Evolutionary conservation across 2,329 filamentous ascomycete species (phyloP).

Genomic region (Aspergillus floridensis): DNA sequence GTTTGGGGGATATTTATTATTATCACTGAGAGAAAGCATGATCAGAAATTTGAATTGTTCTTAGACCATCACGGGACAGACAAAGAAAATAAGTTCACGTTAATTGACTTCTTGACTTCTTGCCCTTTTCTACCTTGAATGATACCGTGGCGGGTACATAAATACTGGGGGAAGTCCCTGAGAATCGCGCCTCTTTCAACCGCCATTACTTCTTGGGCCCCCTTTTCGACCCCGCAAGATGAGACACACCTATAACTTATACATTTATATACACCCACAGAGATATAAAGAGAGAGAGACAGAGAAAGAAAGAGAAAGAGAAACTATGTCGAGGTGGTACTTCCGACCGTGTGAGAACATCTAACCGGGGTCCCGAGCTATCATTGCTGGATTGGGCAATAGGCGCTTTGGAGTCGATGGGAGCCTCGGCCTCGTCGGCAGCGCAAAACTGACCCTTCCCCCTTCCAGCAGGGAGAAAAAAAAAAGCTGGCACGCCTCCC

Average conservation of each 20-base stretch:
- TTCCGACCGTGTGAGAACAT: background rate
- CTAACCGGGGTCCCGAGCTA: slow-evolving; percentile 4
- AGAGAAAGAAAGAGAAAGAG: background rate
- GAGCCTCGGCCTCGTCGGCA: slow-evolving; percentile 17
- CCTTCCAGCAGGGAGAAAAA: slow-evolving; percentile 13
- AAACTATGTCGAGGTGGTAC: background rate
- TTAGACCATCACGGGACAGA: background rate
- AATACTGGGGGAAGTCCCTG: background rate
- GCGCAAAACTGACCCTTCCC: slow-evolving; percentile 12
- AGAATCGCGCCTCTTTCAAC: background rate
- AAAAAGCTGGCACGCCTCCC: slow-evolving; percentile 13
- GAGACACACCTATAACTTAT: background rate
- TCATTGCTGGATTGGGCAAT: background rate
- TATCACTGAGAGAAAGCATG: background rate
- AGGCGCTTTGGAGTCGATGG: slow-evolving; percentile 8
- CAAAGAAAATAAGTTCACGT: background rate
- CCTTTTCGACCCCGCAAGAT: background rate
- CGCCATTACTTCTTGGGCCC: background rate
- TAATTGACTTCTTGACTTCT: background rate
- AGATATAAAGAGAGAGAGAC: too few species aligned
- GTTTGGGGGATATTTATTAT: background rate
- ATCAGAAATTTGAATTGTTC: background rate
- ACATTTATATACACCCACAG: too few species aligned
- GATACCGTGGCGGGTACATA: too few species aligned
- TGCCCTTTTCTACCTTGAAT: background rate